phyloP scores from a whole-genome alignment of 139 green algal genomes.

The Chlamydomonas sphaeroides region DNA sequence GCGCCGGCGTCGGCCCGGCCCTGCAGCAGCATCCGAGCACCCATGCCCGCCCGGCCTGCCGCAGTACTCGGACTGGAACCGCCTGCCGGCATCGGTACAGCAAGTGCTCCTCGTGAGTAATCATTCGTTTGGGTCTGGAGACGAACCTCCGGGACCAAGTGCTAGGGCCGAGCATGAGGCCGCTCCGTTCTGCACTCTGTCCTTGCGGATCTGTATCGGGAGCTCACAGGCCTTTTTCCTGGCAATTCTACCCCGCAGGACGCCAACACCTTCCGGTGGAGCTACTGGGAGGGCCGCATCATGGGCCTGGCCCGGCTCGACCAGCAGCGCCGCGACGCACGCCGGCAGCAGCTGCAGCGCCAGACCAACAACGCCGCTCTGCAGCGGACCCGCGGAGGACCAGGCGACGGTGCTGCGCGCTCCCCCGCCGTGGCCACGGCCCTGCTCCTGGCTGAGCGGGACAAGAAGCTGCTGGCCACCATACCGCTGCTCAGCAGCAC shows the following conservation, averaged over 20 bases:
- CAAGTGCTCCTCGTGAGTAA: slow-evolving; percentile 22
- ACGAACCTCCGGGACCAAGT: no score
- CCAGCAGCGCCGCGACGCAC: neutral
- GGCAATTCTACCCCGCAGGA: neutral
- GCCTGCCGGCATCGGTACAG: slow-evolving; percentile 6
- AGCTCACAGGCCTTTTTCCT: neutral
- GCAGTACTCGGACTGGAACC: slow-evolving; percentile 2
- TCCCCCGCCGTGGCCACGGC: neutral
- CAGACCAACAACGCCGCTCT: slow-evolving; percentile 19
- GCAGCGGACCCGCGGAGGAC: neutral
- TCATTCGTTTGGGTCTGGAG: no score
- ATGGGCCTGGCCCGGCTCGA: slow-evolving; percentile 21
- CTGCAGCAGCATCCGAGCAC: no score
- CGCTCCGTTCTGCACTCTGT: no score
- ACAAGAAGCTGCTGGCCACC: neutral
- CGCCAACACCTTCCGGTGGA: slow-evolving; percentile 33
- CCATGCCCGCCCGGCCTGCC: no score
- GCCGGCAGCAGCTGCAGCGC: neutral
- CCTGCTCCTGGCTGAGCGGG: slow-evolving; percentile 7
- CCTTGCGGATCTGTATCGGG: neutral
- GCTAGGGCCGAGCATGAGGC: no score
- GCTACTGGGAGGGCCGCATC: slow-evolving; percentile 37
- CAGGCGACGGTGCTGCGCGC: neutral
- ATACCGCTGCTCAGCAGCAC: neutral
- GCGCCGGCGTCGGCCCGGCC: no score